Base-by-base conservation (phyloP, 306 rosid species). In the Malus sieversii region DNA sequence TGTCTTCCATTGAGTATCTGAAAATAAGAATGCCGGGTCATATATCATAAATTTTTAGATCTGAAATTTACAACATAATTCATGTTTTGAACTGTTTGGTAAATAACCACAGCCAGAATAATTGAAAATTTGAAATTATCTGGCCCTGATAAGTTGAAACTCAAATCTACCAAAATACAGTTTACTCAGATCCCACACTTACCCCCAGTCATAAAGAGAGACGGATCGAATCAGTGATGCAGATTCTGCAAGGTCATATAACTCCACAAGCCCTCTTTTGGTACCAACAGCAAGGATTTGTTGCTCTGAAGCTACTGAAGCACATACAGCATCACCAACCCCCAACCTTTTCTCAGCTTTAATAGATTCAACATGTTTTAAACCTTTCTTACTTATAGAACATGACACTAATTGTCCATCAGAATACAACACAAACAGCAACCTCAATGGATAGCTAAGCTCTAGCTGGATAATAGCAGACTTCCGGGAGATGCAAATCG, bases 171-270 rank as follows among this genome's bases (percentile, higher is more conserved):
- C 48, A 75, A 79, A 79, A 69, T 40, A 48, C 44, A 23, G 45
- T 67, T 67, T 48, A 74, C 55, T 73, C 80, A 77, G 80, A 57
- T 62, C 75, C 53, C 63, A 80, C 68, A 83, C 97, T 88, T 87
- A 94, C 97, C 98, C 97, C 98, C 98, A 94, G 79, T 94, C 98
- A 86, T 84, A 84, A 82, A 94, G 86, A 80, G 96, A 94, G 82
- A 94, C 91, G 1, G 84, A 38, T 15, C 97, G 95, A 63, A 94
- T 88, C 76, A 85, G 90, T 71, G 86, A 85, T 78, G 75, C 81
- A 68, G 93, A 87, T 78, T 92, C 97, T 29, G 90, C 90, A 78
- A 94, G 81, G 83, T 94, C 97, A 87, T 88, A 92, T 81, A 94
- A 83, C 80, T 94, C 98, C 76, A 92, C 96, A 75, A 75, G 81